These are phyloP conservation scores for Malus sieversii DNA, from an alignment of 306 rosid genomes.

Conservation along the genomic window DNA sequence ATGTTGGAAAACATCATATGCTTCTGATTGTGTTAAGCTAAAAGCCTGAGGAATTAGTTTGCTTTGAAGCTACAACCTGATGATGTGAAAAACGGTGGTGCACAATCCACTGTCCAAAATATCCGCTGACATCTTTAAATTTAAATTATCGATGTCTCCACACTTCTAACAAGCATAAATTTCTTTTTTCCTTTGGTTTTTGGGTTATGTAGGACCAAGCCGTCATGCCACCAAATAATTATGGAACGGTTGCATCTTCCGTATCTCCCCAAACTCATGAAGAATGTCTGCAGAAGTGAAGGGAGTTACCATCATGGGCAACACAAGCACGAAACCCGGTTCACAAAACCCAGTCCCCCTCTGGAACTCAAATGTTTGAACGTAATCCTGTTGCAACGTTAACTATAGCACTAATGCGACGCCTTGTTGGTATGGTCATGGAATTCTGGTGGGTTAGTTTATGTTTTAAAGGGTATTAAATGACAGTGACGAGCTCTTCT, in stretches of 20 bases:
- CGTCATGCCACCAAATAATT: neutral
- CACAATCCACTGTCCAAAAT: neutral
- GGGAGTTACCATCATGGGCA: neutral
- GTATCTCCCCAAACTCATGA: neutral
- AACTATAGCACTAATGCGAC: neutral
- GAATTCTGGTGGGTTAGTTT: too few species aligned
- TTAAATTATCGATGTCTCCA: neutral
- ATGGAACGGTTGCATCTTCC: neutral
- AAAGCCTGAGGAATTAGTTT: neutral
- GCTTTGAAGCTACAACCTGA: neutral
- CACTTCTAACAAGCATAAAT: neutral
- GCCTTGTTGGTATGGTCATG: too few species aligned
- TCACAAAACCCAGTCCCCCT: neutral
- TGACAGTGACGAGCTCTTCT: neutral
- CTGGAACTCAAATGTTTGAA: neutral
- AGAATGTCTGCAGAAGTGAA: neutral
- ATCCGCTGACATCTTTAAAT: neutral
- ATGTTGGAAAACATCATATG: too few species aligned
- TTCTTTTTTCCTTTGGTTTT: neutral
- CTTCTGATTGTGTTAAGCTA: neutral
- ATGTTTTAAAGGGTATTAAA: too few species aligned
- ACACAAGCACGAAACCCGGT: neutral
- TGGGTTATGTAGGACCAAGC: slow-evolving; percentile 34
- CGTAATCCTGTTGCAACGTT: neutral
- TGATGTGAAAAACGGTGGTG: neutral